A percentile compares a stretch with the other conserved stretches of the same genome.
Conservation (phyloP, 441 rosid species). For the Rhodomyrtus psidioides region DNA sequence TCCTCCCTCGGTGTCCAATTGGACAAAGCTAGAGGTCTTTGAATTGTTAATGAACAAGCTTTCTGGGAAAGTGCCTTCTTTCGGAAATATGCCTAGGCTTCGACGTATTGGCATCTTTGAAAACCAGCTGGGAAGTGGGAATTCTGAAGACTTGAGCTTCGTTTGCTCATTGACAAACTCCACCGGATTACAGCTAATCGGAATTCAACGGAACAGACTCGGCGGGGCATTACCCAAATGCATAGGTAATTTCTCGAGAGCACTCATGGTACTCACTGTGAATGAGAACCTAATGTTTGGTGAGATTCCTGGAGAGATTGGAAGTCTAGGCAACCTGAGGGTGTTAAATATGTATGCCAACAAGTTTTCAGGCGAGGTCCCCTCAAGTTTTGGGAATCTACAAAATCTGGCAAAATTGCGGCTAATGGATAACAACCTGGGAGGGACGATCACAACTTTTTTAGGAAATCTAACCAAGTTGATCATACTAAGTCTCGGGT, state of each 20-base stretch:
- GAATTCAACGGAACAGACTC: neutral
- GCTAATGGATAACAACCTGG: neutral
- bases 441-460: neutral
- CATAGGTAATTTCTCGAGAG: accelerated
- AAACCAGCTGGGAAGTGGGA: slow-evolving; percentile 1
- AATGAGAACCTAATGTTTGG: neutral
- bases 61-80: slow-evolving; percentile 1
- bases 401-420: accelerated
- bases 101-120: neutral
- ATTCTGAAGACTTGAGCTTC: neutral
- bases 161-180: slow-evolving; percentile 3
- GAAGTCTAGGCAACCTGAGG: neutral
- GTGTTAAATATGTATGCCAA: neutral
- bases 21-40: neutral
- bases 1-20: slow-evolving; percentile 9
- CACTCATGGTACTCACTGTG: accelerated
- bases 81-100: neutral
- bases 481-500: too few species aligned
- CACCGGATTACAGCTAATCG: neutral
- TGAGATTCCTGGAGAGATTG: neutral
- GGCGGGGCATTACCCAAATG: neutral
- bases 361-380: neutral
- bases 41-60: neutral
- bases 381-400: neutral
- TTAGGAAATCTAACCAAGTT: too few species aligned